These are phyloP conservation scores for Lichtheimia corymbifera DNA, from an alignment of 371 early-diverging fungal species.

Conservation along the genomic window DNA sequence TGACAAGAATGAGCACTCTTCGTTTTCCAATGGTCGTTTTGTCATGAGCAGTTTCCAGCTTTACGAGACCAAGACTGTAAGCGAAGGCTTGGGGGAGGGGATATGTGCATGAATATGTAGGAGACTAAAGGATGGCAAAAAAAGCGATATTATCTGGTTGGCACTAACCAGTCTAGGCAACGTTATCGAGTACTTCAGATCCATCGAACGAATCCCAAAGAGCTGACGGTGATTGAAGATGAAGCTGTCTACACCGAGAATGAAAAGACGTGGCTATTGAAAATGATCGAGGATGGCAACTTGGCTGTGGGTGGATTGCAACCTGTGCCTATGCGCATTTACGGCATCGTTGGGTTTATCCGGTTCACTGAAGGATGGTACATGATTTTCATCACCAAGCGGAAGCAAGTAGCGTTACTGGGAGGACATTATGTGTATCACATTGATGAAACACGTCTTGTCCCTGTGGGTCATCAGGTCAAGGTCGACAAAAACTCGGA, in stretches of 20 bases:
- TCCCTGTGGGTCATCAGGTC: conserved; percentile 67
- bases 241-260: conserved; percentile 71
- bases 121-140: neutral
- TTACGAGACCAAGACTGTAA: conserved; percentile 84
- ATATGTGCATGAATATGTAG: neutral
- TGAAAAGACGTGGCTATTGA: conserved; percentile 74
- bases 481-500: conserved; percentile 78
- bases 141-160: conserved; percentile 81
- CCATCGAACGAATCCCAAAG: conserved; percentile 70
- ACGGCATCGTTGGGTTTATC: conserved; percentile 75
- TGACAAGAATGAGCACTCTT: no score
- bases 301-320: conserved; percentile 75
- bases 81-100: conserved; percentile 1
- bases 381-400: conserved; percentile 84
- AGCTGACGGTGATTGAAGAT: conserved; percentile 67
- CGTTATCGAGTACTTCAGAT: conserved; percentile 85
- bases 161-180: conserved; percentile 75
- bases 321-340: conserved; percentile 54
- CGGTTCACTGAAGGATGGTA: conserved; percentile 93
- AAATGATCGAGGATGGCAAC: conserved; percentile 85
- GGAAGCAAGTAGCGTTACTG: conserved; percentile 86
- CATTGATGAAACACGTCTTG: conserved; percentile 85
- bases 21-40: conserved; percentile 30
- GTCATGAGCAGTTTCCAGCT: conserved; percentile 69
- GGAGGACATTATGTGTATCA: conserved; percentile 97